These are phyloP conservation scores for Suillus americanus DNA, from an alignment of 768 basidiomycete species.

Conservation along the genomic window DNA sequence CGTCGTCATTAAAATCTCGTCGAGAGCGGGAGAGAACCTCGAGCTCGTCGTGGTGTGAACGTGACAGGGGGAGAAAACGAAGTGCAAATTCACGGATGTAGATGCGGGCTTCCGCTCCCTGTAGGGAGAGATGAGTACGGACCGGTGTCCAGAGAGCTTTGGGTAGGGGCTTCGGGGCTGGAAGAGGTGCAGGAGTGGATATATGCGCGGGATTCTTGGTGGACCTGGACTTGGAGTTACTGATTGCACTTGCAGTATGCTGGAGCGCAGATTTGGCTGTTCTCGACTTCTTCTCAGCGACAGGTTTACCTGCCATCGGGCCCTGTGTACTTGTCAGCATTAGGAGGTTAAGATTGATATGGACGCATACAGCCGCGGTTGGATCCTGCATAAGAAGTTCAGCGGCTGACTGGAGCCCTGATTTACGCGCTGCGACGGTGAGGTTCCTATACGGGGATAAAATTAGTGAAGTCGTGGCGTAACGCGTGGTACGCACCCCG, in stretches of 20 bases:
- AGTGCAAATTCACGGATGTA: slow-evolving; percentile 74
- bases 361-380: slow-evolving; percentile 28
- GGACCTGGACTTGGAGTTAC: slow-evolving; percentile 12
- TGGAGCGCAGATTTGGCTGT: slow-evolving; percentile 12
- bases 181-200: slow-evolving; percentile 23
- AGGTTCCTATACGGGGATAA: slow-evolving; percentile 35
- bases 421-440: slow-evolving; percentile 35
- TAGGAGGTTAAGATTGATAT: slow-evolving; percentile 1
- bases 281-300: slow-evolving; percentile 14
- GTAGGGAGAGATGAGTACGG: slow-evolving; percentile 39
- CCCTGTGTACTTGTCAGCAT: slow-evolving; percentile 22
- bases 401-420: slow-evolving; percentile 38
- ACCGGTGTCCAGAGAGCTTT: slow-evolving; percentile 55
- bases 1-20: slow-evolving; percentile 39
- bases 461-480: slow-evolving; percentile 5
- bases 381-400: slow-evolving; percentile 36
- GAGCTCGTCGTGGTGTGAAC: slow-evolving; percentile 60
- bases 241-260: slow-evolving; percentile 11
- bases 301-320: slow-evolving; percentile 25
- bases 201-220: slow-evolving; percentile 22
- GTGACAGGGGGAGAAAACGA: slow-evolving; percentile 59
- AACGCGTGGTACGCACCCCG: slow-evolving; percentile 44
- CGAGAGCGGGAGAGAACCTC: slow-evolving; percentile 46
- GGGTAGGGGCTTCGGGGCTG: slow-evolving; percentile 40
- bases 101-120: slow-evolving; percentile 59